phyloP scores from a whole-genome alignment of 495 filamentous ascomycete species.

The Penicillium bovifimosum region DNA sequence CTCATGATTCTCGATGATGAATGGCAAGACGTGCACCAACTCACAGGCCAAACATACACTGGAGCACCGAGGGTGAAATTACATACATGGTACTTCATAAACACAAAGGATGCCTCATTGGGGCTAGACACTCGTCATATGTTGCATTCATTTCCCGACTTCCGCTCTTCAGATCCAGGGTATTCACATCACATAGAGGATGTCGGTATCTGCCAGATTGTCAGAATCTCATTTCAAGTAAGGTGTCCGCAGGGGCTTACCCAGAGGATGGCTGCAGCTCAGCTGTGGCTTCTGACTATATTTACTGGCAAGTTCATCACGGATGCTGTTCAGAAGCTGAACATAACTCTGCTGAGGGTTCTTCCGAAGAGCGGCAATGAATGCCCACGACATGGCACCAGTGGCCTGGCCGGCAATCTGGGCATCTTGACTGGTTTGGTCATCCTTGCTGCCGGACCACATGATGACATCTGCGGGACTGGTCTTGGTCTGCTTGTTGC shows the following conservation, averaged over 20 bases:
- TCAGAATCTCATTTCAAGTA: constrained; percentile 6
- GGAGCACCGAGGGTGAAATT: constrained; percentile 18
- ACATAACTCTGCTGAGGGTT: constrained; percentile 98
- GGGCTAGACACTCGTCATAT: background rate
- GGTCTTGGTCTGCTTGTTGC: constrained; percentile 82
- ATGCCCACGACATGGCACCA: constrained; percentile 97
- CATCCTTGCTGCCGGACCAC: constrained; percentile 95
- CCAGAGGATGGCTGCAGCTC: constrained; percentile 91
- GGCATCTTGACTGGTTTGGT: constrained; percentile 73
- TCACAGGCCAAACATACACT: constrained; percentile 1
- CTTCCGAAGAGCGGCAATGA: constrained; percentile 89
- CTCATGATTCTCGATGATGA: constrained; percentile 14
- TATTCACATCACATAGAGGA: constrained; percentile 61
- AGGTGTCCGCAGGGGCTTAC: constrained; percentile 47
- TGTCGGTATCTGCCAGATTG: constrained; percentile 49
- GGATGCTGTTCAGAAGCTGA: constrained; percentile 89
- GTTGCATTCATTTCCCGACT: background rate
- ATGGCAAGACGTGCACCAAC: constrained; percentile 14
- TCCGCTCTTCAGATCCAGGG: background rate
- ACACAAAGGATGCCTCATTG: constrained; percentile 7
- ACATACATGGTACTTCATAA: constrained; percentile 18
- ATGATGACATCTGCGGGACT: constrained; percentile 94
- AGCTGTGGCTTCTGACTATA: constrained; percentile 97
- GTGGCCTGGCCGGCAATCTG: constrained; percentile 77
- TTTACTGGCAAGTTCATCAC: constrained; percentile 80